These are phyloP conservation scores for Candida maltosa DNA, from an alignment of 805 yeast genomes.

Conservation along the genomic window DNA sequence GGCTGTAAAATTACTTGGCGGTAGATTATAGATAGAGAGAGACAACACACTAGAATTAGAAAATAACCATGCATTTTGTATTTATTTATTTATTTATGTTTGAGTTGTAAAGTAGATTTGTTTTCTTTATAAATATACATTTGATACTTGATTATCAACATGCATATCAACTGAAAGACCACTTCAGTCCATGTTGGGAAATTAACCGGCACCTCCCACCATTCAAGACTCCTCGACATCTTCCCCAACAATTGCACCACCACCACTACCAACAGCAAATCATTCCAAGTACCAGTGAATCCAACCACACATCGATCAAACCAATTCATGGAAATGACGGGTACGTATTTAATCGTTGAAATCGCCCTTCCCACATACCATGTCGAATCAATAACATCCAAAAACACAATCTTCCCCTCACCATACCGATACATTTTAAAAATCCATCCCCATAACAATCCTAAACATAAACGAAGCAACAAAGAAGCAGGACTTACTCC, in stretches of 20 bases:
- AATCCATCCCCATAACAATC: constrained; percentile 7
- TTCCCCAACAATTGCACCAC: not conserved
- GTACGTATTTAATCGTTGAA: constrained; percentile 25
- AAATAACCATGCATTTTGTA: not conserved
- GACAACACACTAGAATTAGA: not conserved
- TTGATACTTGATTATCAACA: constrained; percentile 1
- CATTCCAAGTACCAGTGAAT: constrained; percentile 8
- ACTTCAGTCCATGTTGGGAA: constrained; percentile 12
- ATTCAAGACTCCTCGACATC: constrained; percentile 3
- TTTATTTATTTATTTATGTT: not conserved
- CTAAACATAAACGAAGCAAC: constrained; percentile 4
- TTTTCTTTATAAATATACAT: not conserved
- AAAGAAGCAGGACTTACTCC: constrained; percentile 21
- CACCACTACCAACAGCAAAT: not conserved
- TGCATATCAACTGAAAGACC: not conserved
- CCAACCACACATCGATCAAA: constrained; percentile 26
- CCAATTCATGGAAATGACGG: constrained; percentile 42
- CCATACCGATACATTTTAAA: not conserved
- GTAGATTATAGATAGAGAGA: constrained; percentile 32
- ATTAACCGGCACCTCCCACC: constrained; percentile 21
- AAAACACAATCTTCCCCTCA: constrained; percentile 16
- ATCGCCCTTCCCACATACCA: constrained; percentile 33
- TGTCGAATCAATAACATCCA: constrained; percentile 40
- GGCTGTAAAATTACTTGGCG: constrained; percentile 63
- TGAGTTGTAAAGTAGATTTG: constrained; percentile 1